phyloP scores from a whole-genome alignment of 169 alveolate genomes.

The Cryptosporidium canis region DNA sequence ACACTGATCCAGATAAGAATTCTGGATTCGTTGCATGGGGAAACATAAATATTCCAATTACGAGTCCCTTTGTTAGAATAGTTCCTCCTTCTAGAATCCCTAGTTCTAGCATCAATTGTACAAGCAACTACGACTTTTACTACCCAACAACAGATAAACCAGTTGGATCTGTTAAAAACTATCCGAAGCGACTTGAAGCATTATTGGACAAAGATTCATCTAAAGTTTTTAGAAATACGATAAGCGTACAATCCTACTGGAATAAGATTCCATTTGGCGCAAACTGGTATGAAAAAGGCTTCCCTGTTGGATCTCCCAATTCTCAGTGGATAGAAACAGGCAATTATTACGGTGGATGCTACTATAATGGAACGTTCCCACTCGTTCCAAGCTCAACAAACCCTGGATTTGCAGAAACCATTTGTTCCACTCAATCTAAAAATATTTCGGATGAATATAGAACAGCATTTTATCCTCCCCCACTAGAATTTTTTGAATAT shows the following conservation, averaged over 20 bases:
- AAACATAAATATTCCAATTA: slow-evolving; percentile 27
- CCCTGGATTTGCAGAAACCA: slow-evolving; percentile 22
- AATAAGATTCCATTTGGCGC: slow-evolving; percentile 70
- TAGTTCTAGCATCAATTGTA: slow-evolving; percentile 9
- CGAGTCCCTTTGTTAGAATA: slow-evolving; percentile 56
- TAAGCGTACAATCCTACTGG: slow-evolving; percentile 64
- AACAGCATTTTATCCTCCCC: slow-evolving; percentile 70
- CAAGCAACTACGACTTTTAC: slow-evolving; percentile 70
- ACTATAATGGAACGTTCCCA: slow-evolving; percentile 62
- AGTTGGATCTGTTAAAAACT: not conserved
- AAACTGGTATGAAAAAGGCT: slow-evolving; percentile 49
- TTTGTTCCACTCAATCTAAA: slow-evolving; percentile 19
- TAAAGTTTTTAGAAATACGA: slow-evolving; percentile 25
- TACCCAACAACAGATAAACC: slow-evolving; percentile 55
- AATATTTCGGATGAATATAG: slow-evolving; percentile 40
- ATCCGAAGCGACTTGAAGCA: slow-evolving; percentile 19
- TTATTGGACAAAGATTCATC: slow-evolving; percentile 6
- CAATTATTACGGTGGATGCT: slow-evolving; percentile 57
- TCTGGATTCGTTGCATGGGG: slow-evolving; percentile 69
- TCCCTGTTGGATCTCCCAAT: slow-evolving; percentile 67
- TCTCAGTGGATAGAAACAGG: slow-evolving; percentile 70
- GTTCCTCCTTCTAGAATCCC: slow-evolving; percentile 71
- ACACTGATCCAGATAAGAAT: slow-evolving; percentile 34
- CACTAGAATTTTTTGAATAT: slow-evolving; percentile 37
- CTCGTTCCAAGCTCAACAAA: slow-evolving; percentile 59